These are phyloP conservation scores for Biscogniauxia sp. DNA, from an alignment of 2,329 filamentous ascomycete species.

Conservation along the genomic window DNA sequence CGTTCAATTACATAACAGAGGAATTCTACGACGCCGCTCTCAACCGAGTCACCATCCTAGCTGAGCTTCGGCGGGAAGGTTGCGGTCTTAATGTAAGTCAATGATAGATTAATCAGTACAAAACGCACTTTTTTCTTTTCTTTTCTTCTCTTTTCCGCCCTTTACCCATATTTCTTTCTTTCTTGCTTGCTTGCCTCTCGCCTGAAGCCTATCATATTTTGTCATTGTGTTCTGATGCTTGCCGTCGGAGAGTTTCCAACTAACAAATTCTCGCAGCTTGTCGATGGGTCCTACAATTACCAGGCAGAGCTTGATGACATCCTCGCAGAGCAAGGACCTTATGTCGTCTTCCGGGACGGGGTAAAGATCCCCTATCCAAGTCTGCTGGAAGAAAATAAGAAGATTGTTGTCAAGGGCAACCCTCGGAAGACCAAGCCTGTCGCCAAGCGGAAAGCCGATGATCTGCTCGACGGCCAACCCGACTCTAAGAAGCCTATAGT, in stretches of 20 bases:
- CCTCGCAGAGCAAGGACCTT: constrained; percentile 24
- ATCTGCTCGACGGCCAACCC: constrained; percentile 48
- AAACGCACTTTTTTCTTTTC: not conserved
- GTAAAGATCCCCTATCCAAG: constrained; percentile 34
- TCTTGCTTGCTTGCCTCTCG: too few relatives aligned
- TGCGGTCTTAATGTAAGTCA: constrained; percentile 27
- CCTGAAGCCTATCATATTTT: too few relatives aligned
- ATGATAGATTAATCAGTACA: not conserved
- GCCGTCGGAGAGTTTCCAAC: constrained; percentile 1
- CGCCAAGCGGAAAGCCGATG: constrained; percentile 51
- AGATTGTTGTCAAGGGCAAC: constrained; percentile 29
- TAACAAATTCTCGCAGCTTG: constrained; percentile 21
- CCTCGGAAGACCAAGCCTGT: constrained; percentile 32
- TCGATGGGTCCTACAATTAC: constrained; percentile 28
- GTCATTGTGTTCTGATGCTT: constrained; percentile 1
- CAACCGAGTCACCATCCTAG: constrained; percentile 27
- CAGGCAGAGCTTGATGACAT: constrained; percentile 22
- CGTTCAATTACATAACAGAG: constrained; percentile 27
- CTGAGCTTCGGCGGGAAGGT: constrained; percentile 28
- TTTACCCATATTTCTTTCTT: not conserved
- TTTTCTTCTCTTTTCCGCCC: not conserved
- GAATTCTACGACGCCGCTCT: constrained; percentile 29
- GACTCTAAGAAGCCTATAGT: constrained; percentile 47
- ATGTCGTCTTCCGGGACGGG: constrained; percentile 26
- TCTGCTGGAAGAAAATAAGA: constrained; percentile 36